Base-by-base conservation (phyloP, 257 asterid species). In the Fraxinus cuspidata region DNA sequence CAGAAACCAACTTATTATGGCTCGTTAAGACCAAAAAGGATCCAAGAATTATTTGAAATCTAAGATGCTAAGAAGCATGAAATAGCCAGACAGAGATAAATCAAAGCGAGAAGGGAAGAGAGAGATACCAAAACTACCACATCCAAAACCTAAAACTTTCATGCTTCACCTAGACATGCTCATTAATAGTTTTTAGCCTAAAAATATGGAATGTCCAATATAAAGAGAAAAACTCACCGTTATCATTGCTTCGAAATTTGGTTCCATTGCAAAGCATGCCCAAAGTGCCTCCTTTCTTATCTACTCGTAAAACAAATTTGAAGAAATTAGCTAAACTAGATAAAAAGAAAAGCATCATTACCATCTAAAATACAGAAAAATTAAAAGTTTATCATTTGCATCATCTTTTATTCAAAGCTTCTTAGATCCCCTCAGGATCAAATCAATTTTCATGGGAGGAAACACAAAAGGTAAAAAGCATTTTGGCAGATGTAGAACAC, bases 271-370 rank as follows among this genome's bases (percentile, higher is more conserved):
- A 79, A 91, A 90, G 87, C 94, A 92, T 64, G 99, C 97, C 99
- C 99, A 95, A 40, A 93, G 97, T 75, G 99, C 99, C 85, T 95
- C 99, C 87, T 93, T 95, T 78, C 99, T 89, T 85, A 93, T 87
- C 99, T 95, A 80, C 83, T 84, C 69, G 34, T 42, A 71, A 53
- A 77, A 76, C 60, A 75, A 23, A 78, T 18, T 21, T 19, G 47
- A 51, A 51, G 29, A 72, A 51, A 77, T 74, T 74, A 74, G 75
- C 40, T 60, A 66, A 67, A 81, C 32, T 72, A 72, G 35, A 74
- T 32, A 68, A 47, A 35, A 71, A n/a, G 16, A 23, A 23, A 60
- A 60, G 67, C 38, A 65, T 29, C 32, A 72, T 49, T 47, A 44
- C 72, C 74, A 58, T 58, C 34, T 58, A 42, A 77, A 79, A 42